Base-by-base conservation (phyloP, 495 filamentous ascomycete species). In the Podospora pseudocomata region DNA sequence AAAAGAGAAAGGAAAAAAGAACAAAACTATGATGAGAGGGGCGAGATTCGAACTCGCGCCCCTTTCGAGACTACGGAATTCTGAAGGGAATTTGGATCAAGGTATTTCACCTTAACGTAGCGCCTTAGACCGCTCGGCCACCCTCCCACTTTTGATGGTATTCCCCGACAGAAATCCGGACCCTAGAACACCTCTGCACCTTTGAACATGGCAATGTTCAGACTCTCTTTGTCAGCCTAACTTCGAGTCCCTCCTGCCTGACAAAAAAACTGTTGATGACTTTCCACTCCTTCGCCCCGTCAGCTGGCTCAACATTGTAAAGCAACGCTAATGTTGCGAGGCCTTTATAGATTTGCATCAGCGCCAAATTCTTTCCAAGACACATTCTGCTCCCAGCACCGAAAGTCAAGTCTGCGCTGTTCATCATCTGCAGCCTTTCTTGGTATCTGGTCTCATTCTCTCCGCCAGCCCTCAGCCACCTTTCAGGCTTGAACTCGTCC, bases 401-500 rank as follows among this genome's bases (percentile, higher is more conserved):
- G 67, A 83, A 84, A 2, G 75, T 65, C 2, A 85, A 61, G 58
- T 79, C 80, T 2, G 71, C 70, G 19, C 49, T 74, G 64, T 70
- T 76, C 77, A 70, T 72, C 39, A 9, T 73, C 66, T 27, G 71
- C 67, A 68, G 62, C 71, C 78, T 77, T 70, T 53, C 67, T 62
- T 67, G 26, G 57, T 66, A 79, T 67, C 20, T 76, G 68, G 72
- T 64, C 19, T 72, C 72, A 1, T 26, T 64, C 66, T 78, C 73
- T 1, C 61, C 67, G 5, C 68, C 73, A 2, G 69, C 69, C 20
- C 63, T 67, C 27, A 87, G 71, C 86, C 86, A 87, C 19, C 86
- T 71, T 70, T 85, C 86, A 0, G 86, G 86, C 7, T 78, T 75
- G 72, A 86, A 88, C 1, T 67, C 64, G 6, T 83, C 79, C 1